These are phyloP conservation scores for Albugo candida DNA, from an alignment of 352 stramenopile species.

Conservation along the genomic window DNA sequence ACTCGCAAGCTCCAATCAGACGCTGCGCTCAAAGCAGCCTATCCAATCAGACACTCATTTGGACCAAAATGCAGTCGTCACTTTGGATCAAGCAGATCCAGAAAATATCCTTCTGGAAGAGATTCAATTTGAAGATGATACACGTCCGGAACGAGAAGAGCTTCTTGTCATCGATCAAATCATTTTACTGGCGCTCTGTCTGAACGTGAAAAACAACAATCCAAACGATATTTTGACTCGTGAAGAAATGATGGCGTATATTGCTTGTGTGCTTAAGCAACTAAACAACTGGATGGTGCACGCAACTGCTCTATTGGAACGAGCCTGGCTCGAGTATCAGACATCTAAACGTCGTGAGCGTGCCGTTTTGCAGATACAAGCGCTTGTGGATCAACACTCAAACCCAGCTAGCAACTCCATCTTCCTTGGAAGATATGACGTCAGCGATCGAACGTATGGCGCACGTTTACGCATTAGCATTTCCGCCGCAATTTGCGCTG, in stretches of 20 bases:
- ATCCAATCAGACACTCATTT: slow-evolving; percentile 39
- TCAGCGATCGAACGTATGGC: slow-evolving; percentile 77
- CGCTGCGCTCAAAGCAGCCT: too few species aligned
- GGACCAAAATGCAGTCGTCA: slow-evolving; percentile 59
- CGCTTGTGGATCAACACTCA: slow-evolving; percentile 89
- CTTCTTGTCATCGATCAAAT: slow-evolving; percentile 68
- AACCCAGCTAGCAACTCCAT: slow-evolving; percentile 84
- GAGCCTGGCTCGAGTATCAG: slow-evolving; percentile 89
- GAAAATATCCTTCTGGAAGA: slow-evolving; percentile 85
- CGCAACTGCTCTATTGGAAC: slow-evolving; percentile 84
- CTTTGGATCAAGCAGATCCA: slow-evolving; percentile 71
- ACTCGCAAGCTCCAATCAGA: slow-evolving; percentile 6
- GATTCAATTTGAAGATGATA: slow-evolving; percentile 71
- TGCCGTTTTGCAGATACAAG: slow-evolving; percentile 93
- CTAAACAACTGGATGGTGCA: slow-evolving; percentile 95
- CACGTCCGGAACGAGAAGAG: slow-evolving; percentile 41
- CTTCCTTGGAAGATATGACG: slow-evolving; percentile 75
- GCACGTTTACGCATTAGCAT: slow-evolving; percentile 85
- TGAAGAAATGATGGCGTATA: slow-evolving; percentile 91
- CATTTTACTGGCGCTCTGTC: slow-evolving; percentile 86
- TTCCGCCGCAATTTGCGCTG: slow-evolving; percentile 85
- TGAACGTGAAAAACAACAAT: slow-evolving; percentile 94
- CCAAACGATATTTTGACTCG: slow-evolving; percentile 85
- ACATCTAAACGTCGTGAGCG: slow-evolving; percentile 82
- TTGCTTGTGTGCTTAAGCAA: slow-evolving; percentile 84